Conservation (phyloP, 345 rosid species). For the Ceriops tagal region DNA sequence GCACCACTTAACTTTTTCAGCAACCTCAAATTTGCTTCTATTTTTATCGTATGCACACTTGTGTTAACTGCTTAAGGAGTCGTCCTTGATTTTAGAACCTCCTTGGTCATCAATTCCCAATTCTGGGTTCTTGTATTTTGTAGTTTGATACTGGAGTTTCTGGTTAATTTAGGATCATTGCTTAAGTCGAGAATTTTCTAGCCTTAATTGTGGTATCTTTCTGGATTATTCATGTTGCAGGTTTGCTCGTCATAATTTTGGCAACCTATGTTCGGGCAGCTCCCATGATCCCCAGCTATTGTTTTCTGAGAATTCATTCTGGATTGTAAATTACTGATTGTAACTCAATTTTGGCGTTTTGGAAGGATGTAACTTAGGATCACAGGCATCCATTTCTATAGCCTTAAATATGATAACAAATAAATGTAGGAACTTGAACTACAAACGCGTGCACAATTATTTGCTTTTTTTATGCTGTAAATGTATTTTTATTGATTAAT, state of each 20-base stretch:
- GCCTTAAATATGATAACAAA: not conserved
- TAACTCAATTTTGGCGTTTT: not conserved
- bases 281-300: not conserved
- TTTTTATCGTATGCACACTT: no score
- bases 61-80: no score
- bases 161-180: no score
- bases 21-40: no score
- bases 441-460: no score
- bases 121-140: no score
- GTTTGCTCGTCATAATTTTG: slow-evolving; percentile 5
- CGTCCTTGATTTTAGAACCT: no score
- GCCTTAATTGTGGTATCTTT: not conserved
- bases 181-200: not conserved
- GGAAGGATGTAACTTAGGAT: slow-evolving; percentile 16
- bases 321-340: slow-evolving; percentile 30
- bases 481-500: no score
- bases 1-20: no score
- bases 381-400: slow-evolving; percentile 1
- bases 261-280: slow-evolving; percentile 8
- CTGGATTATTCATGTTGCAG: slow-evolving; percentile 14
- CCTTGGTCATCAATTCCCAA: no score
- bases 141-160: no score
- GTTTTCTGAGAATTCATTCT: not conserved
- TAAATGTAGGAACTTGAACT: not conserved
- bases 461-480: no score